Percentiles rank a stretch among this genome's conserved stretches.
Evolutionary conservation across 371 early-diverging fungal species (phyloP).

Genomic region (Fennellomyces sp.): DNA sequence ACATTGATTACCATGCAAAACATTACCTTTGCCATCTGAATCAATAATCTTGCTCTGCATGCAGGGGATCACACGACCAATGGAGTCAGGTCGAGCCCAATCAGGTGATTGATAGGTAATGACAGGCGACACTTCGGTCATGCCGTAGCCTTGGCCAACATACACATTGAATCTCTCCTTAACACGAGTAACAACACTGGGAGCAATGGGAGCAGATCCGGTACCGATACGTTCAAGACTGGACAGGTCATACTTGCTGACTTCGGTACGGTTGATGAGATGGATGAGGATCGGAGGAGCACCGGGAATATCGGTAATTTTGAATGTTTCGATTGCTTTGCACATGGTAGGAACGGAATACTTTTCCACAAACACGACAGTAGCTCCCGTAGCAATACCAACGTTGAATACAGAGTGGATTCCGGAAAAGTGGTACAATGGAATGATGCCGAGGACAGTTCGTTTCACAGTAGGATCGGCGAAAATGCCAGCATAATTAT

Average conservation of each 20-base stretch:
- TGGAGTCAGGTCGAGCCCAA: conserved; percentile 50
- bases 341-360: conserved; percentile 37
- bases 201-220: conserved; percentile 75
- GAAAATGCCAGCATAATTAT: conserved; percentile 5
- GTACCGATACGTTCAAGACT: conserved; percentile 52
- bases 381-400: not conserved
- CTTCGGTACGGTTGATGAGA: conserved; percentile 60
- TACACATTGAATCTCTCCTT: not conserved
- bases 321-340: conserved; percentile 47
- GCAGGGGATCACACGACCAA: conserved; percentile 70
- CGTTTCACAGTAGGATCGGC: not conserved
- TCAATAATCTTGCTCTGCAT: conserved; percentile 69
- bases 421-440: conserved; percentile 13
- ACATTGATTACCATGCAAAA: conserved; percentile 6
- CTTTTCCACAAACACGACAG: conserved; percentile 6
- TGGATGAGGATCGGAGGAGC: conserved; percentile 75
- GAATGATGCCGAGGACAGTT: not conserved
- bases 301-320: conserved; percentile 55
- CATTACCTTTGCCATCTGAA: conserved; percentile 43
- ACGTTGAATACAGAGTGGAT: conserved; percentile 1
- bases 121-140: conserved; percentile 65
- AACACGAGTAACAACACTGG: not conserved
- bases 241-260: conserved; percentile 62
- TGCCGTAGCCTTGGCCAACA: conserved; percentile 11
- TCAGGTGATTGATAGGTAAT: conserved; percentile 16